These are phyloP conservation scores for Auriscalpium microsporum DNA, from an alignment of 768 basidiomycete genomes.

Conservation along the genomic window DNA sequence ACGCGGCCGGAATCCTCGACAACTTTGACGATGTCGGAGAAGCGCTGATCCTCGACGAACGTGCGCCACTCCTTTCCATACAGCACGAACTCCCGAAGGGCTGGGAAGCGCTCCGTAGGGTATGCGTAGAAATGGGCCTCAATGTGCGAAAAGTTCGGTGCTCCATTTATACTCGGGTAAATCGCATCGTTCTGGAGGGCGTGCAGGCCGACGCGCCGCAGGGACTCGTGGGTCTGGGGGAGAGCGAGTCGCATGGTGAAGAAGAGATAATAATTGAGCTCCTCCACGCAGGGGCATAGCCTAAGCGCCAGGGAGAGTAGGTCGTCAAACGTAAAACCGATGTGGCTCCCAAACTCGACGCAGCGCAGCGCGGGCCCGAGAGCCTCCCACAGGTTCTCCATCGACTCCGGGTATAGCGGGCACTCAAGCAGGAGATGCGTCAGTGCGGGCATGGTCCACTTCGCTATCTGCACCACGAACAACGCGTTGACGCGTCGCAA, in stretches of 20 bases:
- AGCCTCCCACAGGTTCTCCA: not conserved
- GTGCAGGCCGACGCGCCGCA: constrained; percentile 45
- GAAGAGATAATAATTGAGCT: constrained; percentile 41
- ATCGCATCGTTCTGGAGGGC: constrained; percentile 30
- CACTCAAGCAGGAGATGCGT: constrained; percentile 38
- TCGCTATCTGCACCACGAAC: constrained; percentile 39
- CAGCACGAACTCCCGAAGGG: constrained; percentile 36
- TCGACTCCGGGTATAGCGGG: constrained; percentile 37
- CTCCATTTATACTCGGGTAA: constrained; percentile 15
- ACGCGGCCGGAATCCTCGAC: not conserved
- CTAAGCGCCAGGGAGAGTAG: constrained; percentile 38
- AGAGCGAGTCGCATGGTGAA: constrained; percentile 16
- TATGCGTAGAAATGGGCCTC: constrained; percentile 41
- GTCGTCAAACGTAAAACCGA: constrained; percentile 46
- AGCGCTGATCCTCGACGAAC: constrained; percentile 16
- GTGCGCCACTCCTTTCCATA: constrained; percentile 43
- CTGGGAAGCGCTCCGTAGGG: constrained; percentile 33
- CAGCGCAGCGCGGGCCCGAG: constrained; percentile 38
- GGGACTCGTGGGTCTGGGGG: constrained; percentile 18
- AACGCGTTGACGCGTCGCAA: constrained; percentile 39
- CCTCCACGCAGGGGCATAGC: constrained; percentile 36
- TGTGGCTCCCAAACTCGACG: constrained; percentile 50
- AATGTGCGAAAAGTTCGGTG: constrained; percentile 31
- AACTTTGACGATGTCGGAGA: not conserved
- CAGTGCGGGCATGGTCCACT: constrained; percentile 48